A percentile compares a stretch with the other conserved stretches of the same genome.
Evolutionary conservation across 495 filamentous ascomycete species (phyloP).

Genomic region (Podospora pseudocomata): DNA sequence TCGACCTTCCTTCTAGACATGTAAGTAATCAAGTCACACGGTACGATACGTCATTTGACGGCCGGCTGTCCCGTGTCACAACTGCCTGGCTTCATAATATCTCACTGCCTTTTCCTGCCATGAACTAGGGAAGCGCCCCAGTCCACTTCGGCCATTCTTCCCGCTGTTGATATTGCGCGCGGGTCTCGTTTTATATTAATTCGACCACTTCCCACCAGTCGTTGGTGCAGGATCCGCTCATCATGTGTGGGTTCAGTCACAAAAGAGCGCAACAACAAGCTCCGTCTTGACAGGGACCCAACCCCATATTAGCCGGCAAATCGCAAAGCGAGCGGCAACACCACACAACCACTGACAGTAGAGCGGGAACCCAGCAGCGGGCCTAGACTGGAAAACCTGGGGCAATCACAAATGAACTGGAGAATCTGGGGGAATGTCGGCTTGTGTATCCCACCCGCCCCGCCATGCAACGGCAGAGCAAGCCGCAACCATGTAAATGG

Average conservation of each 20-base stretch:
- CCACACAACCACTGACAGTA: not conserved
- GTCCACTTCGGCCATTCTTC: not conserved
- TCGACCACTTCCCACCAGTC: constrained; percentile 6
- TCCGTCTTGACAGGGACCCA: not conserved
- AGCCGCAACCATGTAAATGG: not conserved
- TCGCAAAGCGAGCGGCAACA: not conserved
- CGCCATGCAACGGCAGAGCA: not conserved
- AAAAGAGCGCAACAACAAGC: constrained; percentile 3
- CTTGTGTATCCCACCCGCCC: constrained; percentile 6
- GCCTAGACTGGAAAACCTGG: constrained; percentile 8
- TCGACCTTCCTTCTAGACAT: not conserved
- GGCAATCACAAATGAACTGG: not conserved
- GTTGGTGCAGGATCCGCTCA: not conserved
- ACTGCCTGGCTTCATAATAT: not conserved
- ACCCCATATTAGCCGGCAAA: constrained; percentile 9
- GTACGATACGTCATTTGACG: not conserved
- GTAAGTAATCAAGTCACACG: not conserved
- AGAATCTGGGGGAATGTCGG: constrained; percentile 1
- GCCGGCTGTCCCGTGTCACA: too few species aligned
- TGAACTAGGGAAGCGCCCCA: not conserved
- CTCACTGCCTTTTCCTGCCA: not conserved
- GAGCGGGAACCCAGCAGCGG: constrained; percentile 2
- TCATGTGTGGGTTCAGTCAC: constrained; percentile 5
- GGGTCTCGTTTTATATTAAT: not conserved
- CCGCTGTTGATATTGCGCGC: not conserved